phyloP scores from a whole-genome alignment of 441 rosid genomes.

The Eutrema salsugineum region DNA sequence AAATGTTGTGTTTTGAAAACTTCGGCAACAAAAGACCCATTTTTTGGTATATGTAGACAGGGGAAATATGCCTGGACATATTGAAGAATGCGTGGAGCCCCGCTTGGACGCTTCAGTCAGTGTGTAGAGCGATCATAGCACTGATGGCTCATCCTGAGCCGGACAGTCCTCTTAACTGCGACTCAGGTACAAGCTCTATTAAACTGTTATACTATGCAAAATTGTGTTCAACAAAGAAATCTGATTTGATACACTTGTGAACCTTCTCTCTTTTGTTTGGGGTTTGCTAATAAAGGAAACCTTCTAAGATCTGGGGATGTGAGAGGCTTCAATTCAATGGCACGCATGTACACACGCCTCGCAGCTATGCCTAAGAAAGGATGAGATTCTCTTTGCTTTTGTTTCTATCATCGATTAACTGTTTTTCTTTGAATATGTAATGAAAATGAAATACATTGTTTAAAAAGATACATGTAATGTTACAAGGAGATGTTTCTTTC shows the following conservation, averaged over 20 bases:
- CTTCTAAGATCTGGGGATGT: constrained; percentile 93
- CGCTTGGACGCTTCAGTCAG: constrained; percentile 92
- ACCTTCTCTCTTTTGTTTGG: not conserved
- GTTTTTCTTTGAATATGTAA: not conserved
- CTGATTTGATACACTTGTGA: not conserved
- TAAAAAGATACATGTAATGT: not conserved
- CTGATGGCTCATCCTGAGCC: constrained; percentile 99
- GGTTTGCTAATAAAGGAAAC: constrained; percentile 50
- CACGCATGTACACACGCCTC: constrained; percentile 93
- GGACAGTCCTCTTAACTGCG: constrained; percentile 96
- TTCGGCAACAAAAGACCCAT: not conserved
- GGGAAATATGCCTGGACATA: constrained; percentile 96
- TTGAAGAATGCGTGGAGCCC: constrained; percentile 99
- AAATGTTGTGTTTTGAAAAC: not conserved
- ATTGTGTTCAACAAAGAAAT: not conserved
- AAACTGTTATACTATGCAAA: not conserved
- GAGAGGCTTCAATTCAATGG: constrained; percentile 96
- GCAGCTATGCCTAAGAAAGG: constrained; percentile 96
- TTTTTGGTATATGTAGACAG: constrained; percentile 51
- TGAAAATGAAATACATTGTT: constrained; percentile 2
- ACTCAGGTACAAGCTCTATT: constrained; percentile 58
- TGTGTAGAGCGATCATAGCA: constrained; percentile 94
- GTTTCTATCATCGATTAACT: not conserved
- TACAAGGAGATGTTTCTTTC: not conserved
- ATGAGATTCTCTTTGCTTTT: constrained; percentile 41